Conservation (phyloP, 495 filamentous ascomycete genomes). For the Hyaloscypha hepaticicola region DNA sequence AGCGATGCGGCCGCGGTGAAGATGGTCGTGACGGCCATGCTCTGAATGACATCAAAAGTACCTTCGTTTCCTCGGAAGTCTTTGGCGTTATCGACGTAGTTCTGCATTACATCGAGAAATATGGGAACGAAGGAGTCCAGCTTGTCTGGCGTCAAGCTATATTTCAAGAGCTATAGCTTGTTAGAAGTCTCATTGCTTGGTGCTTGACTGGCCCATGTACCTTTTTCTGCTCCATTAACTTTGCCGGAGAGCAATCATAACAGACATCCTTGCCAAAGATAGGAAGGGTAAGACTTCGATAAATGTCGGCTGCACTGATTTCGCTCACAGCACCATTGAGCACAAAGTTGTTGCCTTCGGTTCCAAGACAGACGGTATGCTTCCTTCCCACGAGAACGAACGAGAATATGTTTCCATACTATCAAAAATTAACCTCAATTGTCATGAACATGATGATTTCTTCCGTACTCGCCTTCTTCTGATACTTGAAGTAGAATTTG, state of each 20-base stretch:
- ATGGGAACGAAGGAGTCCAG: conserved; percentile 71
- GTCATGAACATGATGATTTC: not conserved
- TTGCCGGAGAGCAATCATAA: conserved; percentile 82
- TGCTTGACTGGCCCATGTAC: not conserved
- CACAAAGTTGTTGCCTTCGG: conserved; percentile 79
- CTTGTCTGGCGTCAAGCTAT: conserved; percentile 71
- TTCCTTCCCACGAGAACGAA: conserved; percentile 74
- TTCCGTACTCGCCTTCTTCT: conserved; percentile 54
- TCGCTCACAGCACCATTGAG: conserved; percentile 80
- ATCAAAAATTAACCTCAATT: not conserved
- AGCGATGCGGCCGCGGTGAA: conserved; percentile 78
- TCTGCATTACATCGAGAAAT: conserved; percentile 69
- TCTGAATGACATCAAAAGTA: conserved; percentile 58
- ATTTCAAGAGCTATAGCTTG: conserved; percentile 68
- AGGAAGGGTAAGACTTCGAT: conserved; percentile 74
- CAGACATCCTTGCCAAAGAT: conserved; percentile 84
- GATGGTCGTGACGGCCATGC: conserved; percentile 81
- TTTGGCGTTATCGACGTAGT: conserved; percentile 62
- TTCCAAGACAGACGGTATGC: conserved; percentile 72
- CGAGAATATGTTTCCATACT: conserved; percentile 81
- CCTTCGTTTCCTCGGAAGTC: conserved; percentile 67
- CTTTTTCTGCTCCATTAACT: conserved; percentile 75
- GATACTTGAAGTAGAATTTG: conserved; percentile 70
- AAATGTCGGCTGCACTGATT: conserved; percentile 78
- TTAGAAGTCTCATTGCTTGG: not conserved